Base-by-base conservation (phyloP, 192 early-diverging fungal genomes). In the Backusella morwellensis region DNA sequence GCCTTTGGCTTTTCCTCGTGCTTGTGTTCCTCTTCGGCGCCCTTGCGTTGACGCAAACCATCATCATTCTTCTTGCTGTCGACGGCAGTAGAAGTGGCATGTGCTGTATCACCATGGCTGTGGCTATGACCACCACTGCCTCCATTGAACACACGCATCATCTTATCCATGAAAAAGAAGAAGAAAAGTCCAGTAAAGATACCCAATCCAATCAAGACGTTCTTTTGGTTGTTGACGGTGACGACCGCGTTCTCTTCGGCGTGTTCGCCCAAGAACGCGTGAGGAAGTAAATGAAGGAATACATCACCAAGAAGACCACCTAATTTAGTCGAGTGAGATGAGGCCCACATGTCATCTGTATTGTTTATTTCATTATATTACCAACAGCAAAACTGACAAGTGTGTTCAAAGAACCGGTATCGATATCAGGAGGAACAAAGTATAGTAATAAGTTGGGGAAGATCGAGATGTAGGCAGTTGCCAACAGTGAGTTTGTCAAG, bases 351-450 rank as follows among this genome's bases (percentile, higher is more conserved):
- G 32, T 32, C 32, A 32, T 32, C 32, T 32, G 2, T 32, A 32
- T 2, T 32, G 32, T 32, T 32, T 32, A 32, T 32, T 32, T 32
- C 32, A 32, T 32, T 32, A 59, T 59, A 59, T 59, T 78, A 82
- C 80, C 95, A n/a, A 95, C 92, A 0, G 95, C 95, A 86, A 96
- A 95, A 54, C 92, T 90, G 32, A 96, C 94, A 74, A 96, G 87
- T 4, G 91, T 85, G 76, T 95, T 90, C 26, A 90, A 77, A n/a
- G 89, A 86, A 29, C 82, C 79, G 15, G 89, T 84, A 35, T 84
- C 66, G 68, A 91, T 90, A 72, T 89, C 80, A 42, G 94, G 88
- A 11, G 94, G 94, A 17, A 94, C 92, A 72, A 93, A 93, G 66
- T 92, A 93, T 12, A 95, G 85, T 23, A 95, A 83, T 47, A 95